A percentile compares a stretch with the other conserved stretches of the same genome.
Conservation (phyloP, 225 moss, liverwort and hornwort genomes). For the Pseudisothecium myosuroides region DNA sequence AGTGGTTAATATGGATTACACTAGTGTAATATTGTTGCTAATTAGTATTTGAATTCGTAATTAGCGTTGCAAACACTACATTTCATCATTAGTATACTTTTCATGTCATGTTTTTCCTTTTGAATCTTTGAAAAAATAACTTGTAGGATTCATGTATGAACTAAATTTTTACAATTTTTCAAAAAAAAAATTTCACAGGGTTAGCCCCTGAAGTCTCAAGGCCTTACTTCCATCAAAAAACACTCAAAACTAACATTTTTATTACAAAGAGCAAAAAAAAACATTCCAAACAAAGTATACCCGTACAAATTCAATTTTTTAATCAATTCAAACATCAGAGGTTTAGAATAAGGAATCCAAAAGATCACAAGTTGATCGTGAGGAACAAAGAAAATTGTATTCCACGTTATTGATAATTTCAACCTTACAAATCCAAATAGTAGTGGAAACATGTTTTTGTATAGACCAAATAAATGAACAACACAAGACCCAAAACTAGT, state of each 20-base stretch:
- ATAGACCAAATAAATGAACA: not conserved
- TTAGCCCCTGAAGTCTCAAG: no score
- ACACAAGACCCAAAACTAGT: not conserved
- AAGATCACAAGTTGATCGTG: not conserved
- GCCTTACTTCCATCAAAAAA: no score
- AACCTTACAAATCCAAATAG: not conserved
- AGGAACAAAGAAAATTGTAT: not conserved
- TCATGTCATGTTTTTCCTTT: not conserved
- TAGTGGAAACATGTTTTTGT: not conserved
- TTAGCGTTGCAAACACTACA: no score
- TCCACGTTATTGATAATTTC: no score
- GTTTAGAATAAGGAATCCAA: not conserved
- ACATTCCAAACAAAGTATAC: accelerated
- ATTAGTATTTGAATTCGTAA: not conserved
- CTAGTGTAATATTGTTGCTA: no score
- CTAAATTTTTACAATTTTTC: no score
- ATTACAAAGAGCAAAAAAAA: no score
- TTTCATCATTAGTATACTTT: no score
- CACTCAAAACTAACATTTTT: no score
- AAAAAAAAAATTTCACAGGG: no score
- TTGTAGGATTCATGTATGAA: no score
- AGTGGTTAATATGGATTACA: not conserved
- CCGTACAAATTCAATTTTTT: accelerated
- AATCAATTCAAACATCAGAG: accelerated
- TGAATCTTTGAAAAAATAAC: no score